A percentile compares a stretch with the other conserved stretches of the same genome.
These are phyloP conservation scores for Rheum nobile DNA, from an alignment of 148 eudicot species.

Conservation along the genomic window DNA sequence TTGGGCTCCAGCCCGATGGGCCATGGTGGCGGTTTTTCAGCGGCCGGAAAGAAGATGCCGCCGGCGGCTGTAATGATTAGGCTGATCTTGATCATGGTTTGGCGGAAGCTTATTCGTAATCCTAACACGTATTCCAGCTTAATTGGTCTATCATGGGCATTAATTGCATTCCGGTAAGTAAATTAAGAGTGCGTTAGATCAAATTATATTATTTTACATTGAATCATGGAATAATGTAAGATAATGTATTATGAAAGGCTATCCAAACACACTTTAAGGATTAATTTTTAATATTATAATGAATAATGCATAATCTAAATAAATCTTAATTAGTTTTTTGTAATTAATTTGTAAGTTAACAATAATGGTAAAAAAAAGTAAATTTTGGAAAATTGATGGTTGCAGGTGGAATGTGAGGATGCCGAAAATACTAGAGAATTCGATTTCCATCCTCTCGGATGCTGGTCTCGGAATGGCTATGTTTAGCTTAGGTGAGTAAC, in stretches of 20 bases:
- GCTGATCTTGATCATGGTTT: slow-evolving; percentile 56
- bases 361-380: not conserved
- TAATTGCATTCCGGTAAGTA: slow-evolving; percentile 31
- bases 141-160: slow-evolving; percentile 52
- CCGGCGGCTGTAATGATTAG: slow-evolving; percentile 60
- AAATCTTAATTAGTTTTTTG: no score
- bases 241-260: no score
- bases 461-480: slow-evolving; percentile 98
- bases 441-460: slow-evolving; percentile 73
- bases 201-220: no score
- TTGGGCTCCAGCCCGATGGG: slow-evolving; percentile 30
- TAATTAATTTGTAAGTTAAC: not conserved
- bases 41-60: slow-evolving; percentile 37
- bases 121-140: slow-evolving; percentile 65
- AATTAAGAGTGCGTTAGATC: not conserved
- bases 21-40: slow-evolving; percentile 15
- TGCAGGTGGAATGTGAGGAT: slow-evolving; percentile 78
- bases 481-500: slow-evolving; percentile 67
- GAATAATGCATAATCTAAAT: no score
- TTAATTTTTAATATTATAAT: no score
- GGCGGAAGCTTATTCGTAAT: slow-evolving; percentile 60
- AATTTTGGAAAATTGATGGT: not conserved
- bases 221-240: no score
- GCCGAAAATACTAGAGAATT: slow-evolving; percentile 53
- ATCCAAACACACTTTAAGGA: no score